Percentiles rank a stretch among this genome's conserved stretches.
These are phyloP conservation scores for Aspergillus fumigatus DNA, from an alignment of 2,329 filamentous ascomycete species.

Conservation along the genomic window DNA sequence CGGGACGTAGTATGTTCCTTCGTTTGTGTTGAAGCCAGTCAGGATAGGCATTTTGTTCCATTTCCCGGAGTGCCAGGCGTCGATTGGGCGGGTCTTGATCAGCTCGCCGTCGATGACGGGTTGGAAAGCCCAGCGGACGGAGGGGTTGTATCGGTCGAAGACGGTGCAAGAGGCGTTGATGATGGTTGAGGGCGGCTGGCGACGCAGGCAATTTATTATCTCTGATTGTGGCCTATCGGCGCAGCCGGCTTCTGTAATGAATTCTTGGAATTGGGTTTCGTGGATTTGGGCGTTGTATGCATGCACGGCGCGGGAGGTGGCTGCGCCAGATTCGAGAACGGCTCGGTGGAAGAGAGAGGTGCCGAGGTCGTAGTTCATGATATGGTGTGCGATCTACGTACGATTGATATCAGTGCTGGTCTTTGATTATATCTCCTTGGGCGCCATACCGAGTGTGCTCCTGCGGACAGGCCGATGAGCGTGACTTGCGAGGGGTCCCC, in stretches of 20 bases:
- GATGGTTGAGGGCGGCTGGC: conserved; percentile 32
- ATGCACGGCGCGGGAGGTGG: conserved; percentile 46
- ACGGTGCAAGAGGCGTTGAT: conserved; percentile 39
- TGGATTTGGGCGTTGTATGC: conserved; percentile 39
- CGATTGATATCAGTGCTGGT: neutral
- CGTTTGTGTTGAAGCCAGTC: conserved; percentile 67
- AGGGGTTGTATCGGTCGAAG: conserved; percentile 45
- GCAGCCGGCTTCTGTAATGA: conserved; percentile 35
- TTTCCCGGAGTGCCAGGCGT: conserved; percentile 52
- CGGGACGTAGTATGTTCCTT: conserved; percentile 63
- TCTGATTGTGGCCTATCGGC: conserved; percentile 22
- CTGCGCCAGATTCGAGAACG: conserved; percentile 45
- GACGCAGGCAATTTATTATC: conserved; percentile 41
- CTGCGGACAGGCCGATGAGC: conserved; percentile 37
- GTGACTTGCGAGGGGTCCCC: conserved; percentile 29
- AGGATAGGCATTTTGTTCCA: conserved; percentile 59
- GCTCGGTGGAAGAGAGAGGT: conserved; percentile 42
- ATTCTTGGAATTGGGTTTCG: conserved; percentile 43
- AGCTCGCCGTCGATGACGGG: conserved; percentile 62
- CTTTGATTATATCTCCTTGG: neutral
- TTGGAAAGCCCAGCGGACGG: conserved; percentile 58
- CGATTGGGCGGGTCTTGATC: conserved; percentile 55
- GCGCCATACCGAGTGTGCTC: conserved; percentile 43
- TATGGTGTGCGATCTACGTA: conserved; percentile 64
- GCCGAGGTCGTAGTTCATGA: conserved; percentile 47